Percentiles rank a stretch among this genome's conserved stretches.
Conservation (phyloP, 192 early-diverging fungal genomes). For the Coemansia sp. region DNA sequence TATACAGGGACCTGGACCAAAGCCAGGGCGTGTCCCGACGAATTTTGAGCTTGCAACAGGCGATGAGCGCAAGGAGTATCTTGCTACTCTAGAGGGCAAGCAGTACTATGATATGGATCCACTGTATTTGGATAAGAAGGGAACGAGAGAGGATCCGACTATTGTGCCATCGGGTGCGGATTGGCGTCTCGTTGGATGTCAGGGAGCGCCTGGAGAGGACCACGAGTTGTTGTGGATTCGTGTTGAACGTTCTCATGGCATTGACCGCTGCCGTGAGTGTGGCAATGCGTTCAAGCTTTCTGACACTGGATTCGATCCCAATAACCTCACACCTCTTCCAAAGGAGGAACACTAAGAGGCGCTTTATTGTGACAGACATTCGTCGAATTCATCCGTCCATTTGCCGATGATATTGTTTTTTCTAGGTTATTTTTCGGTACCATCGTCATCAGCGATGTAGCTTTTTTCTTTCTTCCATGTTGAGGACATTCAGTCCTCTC, state of each 20-base stretch:
- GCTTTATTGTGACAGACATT: neutral
- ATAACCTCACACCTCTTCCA: conserved; percentile 16
- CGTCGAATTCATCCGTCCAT: neutral
- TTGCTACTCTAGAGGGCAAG: conserved; percentile 81
- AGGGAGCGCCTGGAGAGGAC: conserved; percentile 90
- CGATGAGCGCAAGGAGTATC: conserved; percentile 84
- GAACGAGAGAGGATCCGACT: conserved; percentile 83
- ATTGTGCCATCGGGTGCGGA: conserved; percentile 79
- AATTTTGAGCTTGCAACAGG: conserved; percentile 90
- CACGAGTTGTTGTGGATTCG: conserved; percentile 92
- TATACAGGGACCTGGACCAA: conserved; percentile 62
- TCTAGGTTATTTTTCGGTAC: neutral
- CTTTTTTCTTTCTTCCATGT: too few species aligned
- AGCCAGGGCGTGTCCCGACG: conserved; percentile 71
- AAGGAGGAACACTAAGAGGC: conserved; percentile 6
- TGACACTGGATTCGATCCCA: conserved; percentile 42
- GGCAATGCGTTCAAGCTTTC: conserved; percentile 75
- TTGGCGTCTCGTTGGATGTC: conserved; percentile 87
- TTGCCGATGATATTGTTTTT: neutral
- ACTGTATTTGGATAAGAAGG: conserved; percentile 67
- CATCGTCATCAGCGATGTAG: neutral
- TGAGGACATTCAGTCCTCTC: too few species aligned
- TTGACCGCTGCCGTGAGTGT: conserved; percentile 95
- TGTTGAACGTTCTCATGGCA: conserved; percentile 70
- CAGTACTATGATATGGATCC: conserved; percentile 88